phyloP scores from a whole-genome alignment of 306 rosid species.

The Vigna trinervia region DNA sequence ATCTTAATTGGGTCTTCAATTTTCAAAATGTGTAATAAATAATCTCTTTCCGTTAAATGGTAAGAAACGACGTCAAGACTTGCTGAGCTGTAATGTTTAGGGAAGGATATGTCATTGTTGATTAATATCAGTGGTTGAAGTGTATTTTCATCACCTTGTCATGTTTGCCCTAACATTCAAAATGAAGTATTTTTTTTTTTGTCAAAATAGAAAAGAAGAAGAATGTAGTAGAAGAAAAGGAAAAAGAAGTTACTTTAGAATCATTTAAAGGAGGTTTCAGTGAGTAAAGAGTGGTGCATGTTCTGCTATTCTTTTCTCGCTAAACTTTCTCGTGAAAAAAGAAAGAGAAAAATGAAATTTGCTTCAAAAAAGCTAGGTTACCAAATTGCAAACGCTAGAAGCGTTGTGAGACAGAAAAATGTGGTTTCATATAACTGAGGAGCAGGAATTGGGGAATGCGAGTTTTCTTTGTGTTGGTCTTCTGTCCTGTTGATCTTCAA shows the following conservation, averaged over 20 bases:
- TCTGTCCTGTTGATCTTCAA: too few species aligned
- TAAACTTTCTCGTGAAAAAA: conserved; percentile 54
- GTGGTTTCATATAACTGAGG: conserved; percentile 45
- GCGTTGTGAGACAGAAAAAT: conserved; percentile 33
- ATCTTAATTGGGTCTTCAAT: too few species aligned
- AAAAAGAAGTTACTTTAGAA: conserved; percentile 63
- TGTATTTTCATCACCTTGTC: too few species aligned
- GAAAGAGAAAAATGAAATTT: conserved; percentile 46
- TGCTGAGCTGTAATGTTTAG: too few species aligned
- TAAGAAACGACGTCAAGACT: too few species aligned
- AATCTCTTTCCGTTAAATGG: too few species aligned
- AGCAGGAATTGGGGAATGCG: conserved; percentile 79
- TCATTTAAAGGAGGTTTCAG: conserved; percentile 65
- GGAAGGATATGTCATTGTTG: too few species aligned
- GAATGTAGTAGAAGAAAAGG: conserved; percentile 8
- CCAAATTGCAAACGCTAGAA: conserved; percentile 38
- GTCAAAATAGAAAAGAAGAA: neutral
- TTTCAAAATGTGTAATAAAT: too few species aligned
- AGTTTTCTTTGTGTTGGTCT: conserved; percentile 21
- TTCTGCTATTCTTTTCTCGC: conserved; percentile 70
- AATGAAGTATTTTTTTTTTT: neutral
- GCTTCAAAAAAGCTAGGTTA: conserved; percentile 36
- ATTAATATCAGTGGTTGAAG: too few species aligned
- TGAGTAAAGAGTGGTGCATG: conserved; percentile 67
- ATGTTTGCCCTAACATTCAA: neutral